These are phyloP conservation scores for Symmetrospora coprosmae DNA, from an alignment of 768 basidiomycete genomes.

Conservation along the genomic window DNA sequence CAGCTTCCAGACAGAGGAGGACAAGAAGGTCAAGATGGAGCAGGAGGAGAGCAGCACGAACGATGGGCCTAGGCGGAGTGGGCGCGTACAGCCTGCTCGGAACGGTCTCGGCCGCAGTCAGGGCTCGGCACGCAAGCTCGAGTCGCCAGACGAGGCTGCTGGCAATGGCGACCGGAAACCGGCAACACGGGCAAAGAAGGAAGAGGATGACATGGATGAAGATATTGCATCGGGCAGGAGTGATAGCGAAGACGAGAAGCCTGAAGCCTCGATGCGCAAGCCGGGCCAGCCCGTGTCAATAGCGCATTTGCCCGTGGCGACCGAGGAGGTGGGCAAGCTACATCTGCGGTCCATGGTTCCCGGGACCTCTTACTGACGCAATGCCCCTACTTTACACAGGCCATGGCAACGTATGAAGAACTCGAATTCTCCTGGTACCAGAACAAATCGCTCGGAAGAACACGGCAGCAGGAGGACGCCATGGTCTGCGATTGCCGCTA, in stretches of 20 bases:
- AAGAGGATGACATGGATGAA: neutral
- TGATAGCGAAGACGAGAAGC: neutral
- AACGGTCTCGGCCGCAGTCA: no score
- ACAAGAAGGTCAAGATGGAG: neutral
- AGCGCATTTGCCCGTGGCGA: constrained; percentile 4
- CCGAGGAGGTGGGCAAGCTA: neutral
- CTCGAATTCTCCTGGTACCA: constrained; percentile 72
- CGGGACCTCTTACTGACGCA: neutral
- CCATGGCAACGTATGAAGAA: constrained; percentile 50
- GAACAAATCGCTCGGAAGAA: constrained; percentile 69
- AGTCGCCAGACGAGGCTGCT: no score
- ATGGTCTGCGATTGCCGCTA: constrained; percentile 89
- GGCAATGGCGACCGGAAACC: no score
- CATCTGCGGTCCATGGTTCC: no score
- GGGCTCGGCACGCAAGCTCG: no score
- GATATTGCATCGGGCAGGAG: no score
- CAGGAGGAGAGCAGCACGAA: neutral
- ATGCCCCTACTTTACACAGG: neutral
- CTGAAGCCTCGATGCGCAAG: neutral
- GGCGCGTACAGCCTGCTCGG: neutral
- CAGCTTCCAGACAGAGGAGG: constrained; percentile 2
- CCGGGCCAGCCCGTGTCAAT: constrained; percentile 1
- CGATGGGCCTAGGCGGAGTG: neutral
- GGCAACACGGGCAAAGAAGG: neutral
- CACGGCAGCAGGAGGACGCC: constrained; percentile 75